These are phyloP conservation scores for Fusarium albidum DNA, from an alignment of 2,329 filamentous ascomycete species.

Conservation along the genomic window DNA sequence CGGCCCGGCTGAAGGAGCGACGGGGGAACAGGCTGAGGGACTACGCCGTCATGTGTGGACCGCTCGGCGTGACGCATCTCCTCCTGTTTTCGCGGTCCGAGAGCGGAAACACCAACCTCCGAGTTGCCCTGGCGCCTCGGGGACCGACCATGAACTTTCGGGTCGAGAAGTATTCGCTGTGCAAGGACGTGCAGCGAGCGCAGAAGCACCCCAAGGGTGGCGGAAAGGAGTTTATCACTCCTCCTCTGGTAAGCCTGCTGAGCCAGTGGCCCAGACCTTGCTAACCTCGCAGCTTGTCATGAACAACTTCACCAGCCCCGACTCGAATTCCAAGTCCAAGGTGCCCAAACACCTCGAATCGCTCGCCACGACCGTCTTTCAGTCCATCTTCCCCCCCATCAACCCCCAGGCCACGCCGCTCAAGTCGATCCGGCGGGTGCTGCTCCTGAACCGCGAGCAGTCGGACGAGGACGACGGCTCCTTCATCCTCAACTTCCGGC, in stretches of 20 bases:
- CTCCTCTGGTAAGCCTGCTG: slow-evolving; percentile 73
- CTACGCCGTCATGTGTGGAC: slow-evolving; percentile 95
- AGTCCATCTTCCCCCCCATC: slow-evolving; percentile 95
- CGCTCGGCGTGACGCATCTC: slow-evolving; percentile 90
- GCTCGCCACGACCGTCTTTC: slow-evolving; percentile 92
- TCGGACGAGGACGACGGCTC: slow-evolving; percentile 67
- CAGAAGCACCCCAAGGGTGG: slow-evolving; percentile 84
- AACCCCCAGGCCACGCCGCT: slow-evolving; percentile 90
- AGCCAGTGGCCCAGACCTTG: not conserved
- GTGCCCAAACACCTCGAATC: slow-evolving; percentile 95
- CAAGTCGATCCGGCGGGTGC: slow-evolving; percentile 88
- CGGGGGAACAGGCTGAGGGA: slow-evolving; percentile 88
- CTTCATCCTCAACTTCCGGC: slow-evolving; percentile 86
- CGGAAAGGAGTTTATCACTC: slow-evolving; percentile 84
- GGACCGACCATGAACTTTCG: slow-evolving; percentile 95
- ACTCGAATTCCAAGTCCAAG: slow-evolving; percentile 66
- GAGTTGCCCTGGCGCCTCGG: slow-evolving; percentile 85
- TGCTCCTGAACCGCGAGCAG: slow-evolving; percentile 86
- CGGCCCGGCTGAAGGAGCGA: slow-evolving; percentile 86
- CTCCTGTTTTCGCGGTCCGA: slow-evolving; percentile 91
- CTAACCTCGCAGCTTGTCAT: slow-evolving; percentile 77
- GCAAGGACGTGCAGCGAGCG: slow-evolving; percentile 86
- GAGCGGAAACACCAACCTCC: slow-evolving; percentile 90
- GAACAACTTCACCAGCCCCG: slow-evolving; percentile 89
- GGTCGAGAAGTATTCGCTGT: slow-evolving; percentile 92